Conservation (phyloP, 139 green algal species). For the Desmodesmus armatus region DNA sequence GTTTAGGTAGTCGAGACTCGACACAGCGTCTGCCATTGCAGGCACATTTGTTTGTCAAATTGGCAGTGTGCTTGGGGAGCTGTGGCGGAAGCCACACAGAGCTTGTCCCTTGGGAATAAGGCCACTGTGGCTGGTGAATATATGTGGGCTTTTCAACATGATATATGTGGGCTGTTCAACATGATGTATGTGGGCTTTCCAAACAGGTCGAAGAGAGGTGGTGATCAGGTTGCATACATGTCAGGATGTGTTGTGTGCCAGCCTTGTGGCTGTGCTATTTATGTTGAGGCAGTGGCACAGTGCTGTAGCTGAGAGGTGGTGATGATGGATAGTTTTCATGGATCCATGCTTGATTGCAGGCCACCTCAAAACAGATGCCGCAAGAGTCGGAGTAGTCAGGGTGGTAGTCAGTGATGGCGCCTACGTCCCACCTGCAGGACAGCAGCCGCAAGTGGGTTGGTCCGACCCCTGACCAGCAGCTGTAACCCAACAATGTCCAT, state of each 20-base stretch:
- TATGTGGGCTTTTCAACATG: neutral
- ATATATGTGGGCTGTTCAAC: too few relatives aligned
- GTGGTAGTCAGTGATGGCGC: constrained; percentile 39
- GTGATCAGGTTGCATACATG: too few relatives aligned
- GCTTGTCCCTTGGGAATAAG: neutral
- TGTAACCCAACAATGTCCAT: too few relatives aligned
- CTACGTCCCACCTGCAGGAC: constrained; percentile 28
- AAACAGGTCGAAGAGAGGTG: too few relatives aligned
- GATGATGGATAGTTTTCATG: constrained; percentile 28
- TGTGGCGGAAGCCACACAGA: neutral
- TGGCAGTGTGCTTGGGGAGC: neutral
- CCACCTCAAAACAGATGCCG: constrained; percentile 31
- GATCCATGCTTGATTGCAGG: constrained; percentile 17
- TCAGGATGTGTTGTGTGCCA: neutral
- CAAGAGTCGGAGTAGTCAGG: constrained; percentile 38
- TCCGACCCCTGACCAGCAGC: too few relatives aligned
- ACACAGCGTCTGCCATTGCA: too few relatives aligned
- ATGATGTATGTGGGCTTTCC: too few relatives aligned
- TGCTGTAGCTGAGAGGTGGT: neutral
- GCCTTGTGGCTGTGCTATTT: neutral
- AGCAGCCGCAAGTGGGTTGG: neutral
- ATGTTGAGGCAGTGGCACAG: neutral
- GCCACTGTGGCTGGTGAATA: neutral
- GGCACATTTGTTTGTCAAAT: too few relatives aligned
- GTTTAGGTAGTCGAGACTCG: too few relatives aligned